Conservation (phyloP, 441 rosid genomes). For the Manihot esculenta region DNA sequence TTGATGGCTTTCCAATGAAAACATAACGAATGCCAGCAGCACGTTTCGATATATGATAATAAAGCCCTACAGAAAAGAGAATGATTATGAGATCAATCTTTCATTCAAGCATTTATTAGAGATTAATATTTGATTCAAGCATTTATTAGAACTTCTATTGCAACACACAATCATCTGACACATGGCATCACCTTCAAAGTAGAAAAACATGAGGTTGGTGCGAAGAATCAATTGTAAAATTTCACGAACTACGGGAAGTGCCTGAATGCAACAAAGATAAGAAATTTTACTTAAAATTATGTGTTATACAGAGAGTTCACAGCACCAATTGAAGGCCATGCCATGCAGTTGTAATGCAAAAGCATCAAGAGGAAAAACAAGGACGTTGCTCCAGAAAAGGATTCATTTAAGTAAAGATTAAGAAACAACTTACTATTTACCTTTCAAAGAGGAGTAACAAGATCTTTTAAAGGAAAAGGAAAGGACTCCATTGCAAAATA, state of each 20-base stretch:
- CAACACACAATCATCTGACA: constrained; percentile 11
- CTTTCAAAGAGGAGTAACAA: too few relatives aligned
- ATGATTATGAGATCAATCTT: constrained; percentile 1
- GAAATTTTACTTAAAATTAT: constrained; percentile 18
- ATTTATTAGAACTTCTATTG: background rate
- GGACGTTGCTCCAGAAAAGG: too few relatives aligned
- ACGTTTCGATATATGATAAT: constrained; percentile 90
- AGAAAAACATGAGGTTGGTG: constrained; percentile 91
- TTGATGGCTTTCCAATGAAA: constrained; percentile 85
- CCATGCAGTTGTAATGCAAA: background rate
- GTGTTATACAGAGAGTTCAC: constrained; percentile 28
- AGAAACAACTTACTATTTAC: background rate
- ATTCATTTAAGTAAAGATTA: background rate
- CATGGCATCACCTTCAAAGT: constrained; percentile 74
- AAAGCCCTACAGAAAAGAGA: constrained; percentile 51
- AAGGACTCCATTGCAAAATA: background rate
- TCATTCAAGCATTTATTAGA: constrained; percentile 20
- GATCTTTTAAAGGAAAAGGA: background rate
- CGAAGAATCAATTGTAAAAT: constrained; percentile 77
- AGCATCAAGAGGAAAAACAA: background rate
- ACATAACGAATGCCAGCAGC: constrained; percentile 80
- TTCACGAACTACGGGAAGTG: constrained; percentile 79
- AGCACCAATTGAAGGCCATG: background rate
- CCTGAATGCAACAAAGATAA: constrained; percentile 35
- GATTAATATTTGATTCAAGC: constrained; percentile 18